Base-by-base conservation (phyloP, 495 filamentous ascomycete genomes). In the Daldinia vernicosa region DNA sequence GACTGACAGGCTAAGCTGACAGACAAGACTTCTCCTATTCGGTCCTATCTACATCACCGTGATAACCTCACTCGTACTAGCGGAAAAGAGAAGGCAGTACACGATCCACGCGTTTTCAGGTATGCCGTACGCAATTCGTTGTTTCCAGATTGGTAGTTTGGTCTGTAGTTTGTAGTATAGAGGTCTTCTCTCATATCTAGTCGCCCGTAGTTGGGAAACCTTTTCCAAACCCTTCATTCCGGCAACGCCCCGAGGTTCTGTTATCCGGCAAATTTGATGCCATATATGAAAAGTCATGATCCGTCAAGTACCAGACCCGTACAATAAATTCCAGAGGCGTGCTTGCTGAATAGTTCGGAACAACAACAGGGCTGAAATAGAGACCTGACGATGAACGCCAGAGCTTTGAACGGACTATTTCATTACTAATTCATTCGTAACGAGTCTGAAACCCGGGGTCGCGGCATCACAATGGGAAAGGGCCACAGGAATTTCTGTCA, bases 231-330 rank as follows among this genome's bases (percentile, higher is more conserved):
- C 60, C 52, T 32, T 51, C 43, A n/a, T 69, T 61, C 65, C 70
- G 50, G 47, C 70, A 65, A 68, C 70, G 54, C 70, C 66, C 60
- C 60, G 43, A 66, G 50, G 57, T 35, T 53, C 66, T 40, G 40
- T 58, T 4, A 22, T 66, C 57, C 66, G 57, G 64, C 61, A 55
- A 27, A 9, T 50, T 30, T 51, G 28, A 33, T 68, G 53, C 11
- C 54, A 43, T 65, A 60, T 64, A 59, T 60, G 52, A 63, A 64
- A 57, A 19, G 24, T 61, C 61, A 47, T 65, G 55, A 51, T 58
- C 61, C 61, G 45, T 60, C 52, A 53, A 33, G 61, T 61, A n/a
- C 24, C 50, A 35, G 47, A 40, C 51, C 40, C n/a, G 51, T 60
- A 56, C 17, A 58, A 40, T 45, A 40, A 69, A 52, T 37, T 24